Evolutionary conservation across 2,329 filamentous ascomycete genomes (phyloP).

Genomic region (Neurospora crassa): DNA sequence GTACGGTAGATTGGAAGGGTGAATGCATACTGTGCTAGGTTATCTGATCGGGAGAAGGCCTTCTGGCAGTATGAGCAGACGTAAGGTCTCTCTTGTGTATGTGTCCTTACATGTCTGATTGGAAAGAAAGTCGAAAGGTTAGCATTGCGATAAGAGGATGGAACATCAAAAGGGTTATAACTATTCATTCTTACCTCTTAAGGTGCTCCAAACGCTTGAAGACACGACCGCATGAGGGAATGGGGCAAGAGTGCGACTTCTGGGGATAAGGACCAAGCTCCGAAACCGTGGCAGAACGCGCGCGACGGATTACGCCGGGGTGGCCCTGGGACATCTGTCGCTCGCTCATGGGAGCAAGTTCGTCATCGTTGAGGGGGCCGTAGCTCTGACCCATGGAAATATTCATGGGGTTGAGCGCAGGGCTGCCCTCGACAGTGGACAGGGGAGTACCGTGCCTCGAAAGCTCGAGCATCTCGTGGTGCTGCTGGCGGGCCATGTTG

Average conservation of each 20-base stretch:
- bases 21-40: slow-evolving; percentile 80
- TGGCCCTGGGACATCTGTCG: slow-evolving; percentile 60
- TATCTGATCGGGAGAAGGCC: slow-evolving; percentile 96
- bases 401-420: slow-evolving; percentile 59
- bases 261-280: slow-evolving; percentile 93
- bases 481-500: slow-evolving; percentile 54
- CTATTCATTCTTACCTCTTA: slow-evolving; percentile 70
- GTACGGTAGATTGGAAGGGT: not conserved
- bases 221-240: slow-evolving; percentile 89
- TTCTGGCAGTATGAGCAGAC: slow-evolving; percentile 97
- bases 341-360: slow-evolving; percentile 52
- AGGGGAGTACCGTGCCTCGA: slow-evolving; percentile 89
- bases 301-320: slow-evolving; percentile 74
- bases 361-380: slow-evolving; percentile 51
- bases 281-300: slow-evolving; percentile 91
- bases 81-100: slow-evolving; percentile 98
- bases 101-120: slow-evolving; percentile 87
- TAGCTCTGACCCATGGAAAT: slow-evolving; percentile 61
- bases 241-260: slow-evolving; percentile 98
- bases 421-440: slow-evolving; percentile 74
- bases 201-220: slow-evolving; percentile 99
- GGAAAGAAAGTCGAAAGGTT: slow-evolving; percentile 35
- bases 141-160: slow-evolving; percentile 35
- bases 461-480: slow-evolving; percentile 71
- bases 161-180: slow-evolving; percentile 28